Conservation (phyloP, 257 asterid genomes). For the Leonotis leonurus region DNA sequence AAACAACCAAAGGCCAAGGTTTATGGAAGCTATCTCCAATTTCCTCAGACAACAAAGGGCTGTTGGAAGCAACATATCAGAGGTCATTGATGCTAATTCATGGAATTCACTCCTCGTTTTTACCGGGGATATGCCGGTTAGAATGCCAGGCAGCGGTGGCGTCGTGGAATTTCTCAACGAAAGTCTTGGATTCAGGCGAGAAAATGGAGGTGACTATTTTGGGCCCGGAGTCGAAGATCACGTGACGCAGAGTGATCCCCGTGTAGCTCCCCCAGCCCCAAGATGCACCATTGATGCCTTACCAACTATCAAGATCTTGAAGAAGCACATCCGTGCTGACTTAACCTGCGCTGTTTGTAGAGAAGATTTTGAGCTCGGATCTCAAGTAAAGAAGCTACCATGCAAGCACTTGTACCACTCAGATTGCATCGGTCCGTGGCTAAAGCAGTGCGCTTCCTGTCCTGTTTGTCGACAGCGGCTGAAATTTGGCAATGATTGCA, state of each 20-base stretch:
- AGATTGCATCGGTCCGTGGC: slow-evolving; percentile 86
- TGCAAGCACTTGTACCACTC: slow-evolving; percentile 81
- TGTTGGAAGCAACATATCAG: slow-evolving; percentile 28
- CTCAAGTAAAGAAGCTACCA: slow-evolving; percentile 59
- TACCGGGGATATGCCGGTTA: slow-evolving; percentile 76
- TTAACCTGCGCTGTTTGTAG: slow-evolving; percentile 78
- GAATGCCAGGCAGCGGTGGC: slow-evolving; percentile 67
- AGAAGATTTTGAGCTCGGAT: slow-evolving; percentile 68
- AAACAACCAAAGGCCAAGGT: slow-evolving; percentile 59
- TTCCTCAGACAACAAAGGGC: slow-evolving; percentile 61
- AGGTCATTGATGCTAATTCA: slow-evolving; percentile 28
- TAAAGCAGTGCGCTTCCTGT: slow-evolving; percentile 68
- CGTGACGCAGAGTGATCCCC: slow-evolving; percentile 38
- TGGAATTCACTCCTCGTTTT: slow-evolving; percentile 78
- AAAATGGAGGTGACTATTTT: slow-evolving; percentile 73
- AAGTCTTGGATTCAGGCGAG: slow-evolving; percentile 71
- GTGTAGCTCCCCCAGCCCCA: slow-evolving; percentile 71
- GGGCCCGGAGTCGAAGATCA: slow-evolving; percentile 95
- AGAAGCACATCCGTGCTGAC: slow-evolving; percentile 68
- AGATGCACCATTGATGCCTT: slow-evolving; percentile 63
- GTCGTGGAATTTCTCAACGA: slow-evolving; percentile 67
- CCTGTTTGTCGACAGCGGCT: slow-evolving; percentile 69
- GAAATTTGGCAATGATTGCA: slow-evolving; percentile 11
- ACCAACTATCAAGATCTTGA: slow-evolving; percentile 63
- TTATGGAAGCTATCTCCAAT: slow-evolving; percentile 60